phyloP scores from a whole-genome alignment of 352 stramenopile species.

The Hyaloperonospora arabidopsidis region DNA sequence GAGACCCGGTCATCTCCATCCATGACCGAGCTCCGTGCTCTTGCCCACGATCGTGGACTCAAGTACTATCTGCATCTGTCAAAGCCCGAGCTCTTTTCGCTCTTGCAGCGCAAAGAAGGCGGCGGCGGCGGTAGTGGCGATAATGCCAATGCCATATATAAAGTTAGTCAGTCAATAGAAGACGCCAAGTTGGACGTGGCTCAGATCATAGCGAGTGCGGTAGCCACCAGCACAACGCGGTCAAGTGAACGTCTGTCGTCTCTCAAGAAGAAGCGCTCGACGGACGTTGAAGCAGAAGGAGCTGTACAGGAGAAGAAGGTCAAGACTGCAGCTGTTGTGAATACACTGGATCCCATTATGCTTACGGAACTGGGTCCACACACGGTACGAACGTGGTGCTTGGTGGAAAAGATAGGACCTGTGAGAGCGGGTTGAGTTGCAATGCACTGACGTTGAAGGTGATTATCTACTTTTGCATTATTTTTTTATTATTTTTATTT shows the following conservation, averaged over 20 bases:
- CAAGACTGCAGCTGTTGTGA: conserved; percentile 43
- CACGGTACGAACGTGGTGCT: conserved; percentile 36
- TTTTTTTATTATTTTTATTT: conserved; percentile 8
- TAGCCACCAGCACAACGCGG: conserved; percentile 23
- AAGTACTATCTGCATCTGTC: conserved; percentile 81
- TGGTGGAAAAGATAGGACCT: background rate
- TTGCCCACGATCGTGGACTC: conserved; percentile 66
- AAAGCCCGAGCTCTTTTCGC: conserved; percentile 70
- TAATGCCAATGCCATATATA: too few species aligned
- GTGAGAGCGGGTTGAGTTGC: background rate
- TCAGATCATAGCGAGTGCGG: conserved; percentile 14
- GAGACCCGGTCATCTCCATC: conserved; percentile 79
- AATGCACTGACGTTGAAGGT: conserved; percentile 10
- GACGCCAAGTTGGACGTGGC: conserved; percentile 14
- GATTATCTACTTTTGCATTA: background rate
- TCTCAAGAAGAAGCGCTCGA: conserved; percentile 49
- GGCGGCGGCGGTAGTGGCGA: conserved; percentile 23
- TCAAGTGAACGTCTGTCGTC: conserved; percentile 47
- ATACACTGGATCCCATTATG: conserved; percentile 86
- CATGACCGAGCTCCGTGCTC: conserved; percentile 60
- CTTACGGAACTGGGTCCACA: conserved; percentile 63
- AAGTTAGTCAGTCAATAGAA: conserved; percentile 3
- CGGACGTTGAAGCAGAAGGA: conserved; percentile 16
- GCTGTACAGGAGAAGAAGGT: conserved; percentile 36
- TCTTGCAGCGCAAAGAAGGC: conserved; percentile 69